These are phyloP conservation scores for Oryza glaberrima DNA, from an alignment of 176 grass and related monocot genomes.

Conservation along the genomic window DNA sequence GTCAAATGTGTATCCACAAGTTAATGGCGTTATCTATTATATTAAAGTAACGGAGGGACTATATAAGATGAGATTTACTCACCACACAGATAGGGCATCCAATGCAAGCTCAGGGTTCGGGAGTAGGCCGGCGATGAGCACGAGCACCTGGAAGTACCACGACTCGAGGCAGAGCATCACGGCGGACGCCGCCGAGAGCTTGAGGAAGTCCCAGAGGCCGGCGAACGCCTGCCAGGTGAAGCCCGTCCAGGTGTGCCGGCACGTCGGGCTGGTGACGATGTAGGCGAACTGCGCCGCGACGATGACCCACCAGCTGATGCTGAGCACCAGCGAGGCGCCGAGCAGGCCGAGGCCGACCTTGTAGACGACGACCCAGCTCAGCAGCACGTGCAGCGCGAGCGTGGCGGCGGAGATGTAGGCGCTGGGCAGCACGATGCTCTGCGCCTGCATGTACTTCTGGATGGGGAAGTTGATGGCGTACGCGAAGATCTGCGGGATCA, in stretches of 20 bases:
- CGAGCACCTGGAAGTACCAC: constrained; percentile 72
- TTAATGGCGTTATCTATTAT: too few species aligned
- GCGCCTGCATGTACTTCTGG: constrained; percentile 75
- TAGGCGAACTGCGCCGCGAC: constrained; percentile 51
- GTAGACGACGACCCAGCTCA: constrained; percentile 61
- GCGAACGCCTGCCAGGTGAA: constrained; percentile 51
- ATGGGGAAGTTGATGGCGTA: constrained; percentile 74
- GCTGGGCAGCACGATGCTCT: constrained; percentile 71
- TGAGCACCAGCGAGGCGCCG: constrained; percentile 60
- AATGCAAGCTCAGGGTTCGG: constrained; percentile 64
- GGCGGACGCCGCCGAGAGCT: constrained; percentile 48
- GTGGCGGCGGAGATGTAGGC: constrained; percentile 63
- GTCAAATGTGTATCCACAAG: too few species aligned
- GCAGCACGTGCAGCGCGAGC: constrained; percentile 48
- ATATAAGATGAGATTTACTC: not conserved
- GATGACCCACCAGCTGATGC: constrained; percentile 52
- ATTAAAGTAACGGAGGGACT: too few species aligned
- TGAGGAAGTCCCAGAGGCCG: constrained; percentile 45
- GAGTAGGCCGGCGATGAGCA: constrained; percentile 70
- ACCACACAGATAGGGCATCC: constrained; percentile 66
- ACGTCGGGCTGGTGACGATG: constrained; percentile 37
- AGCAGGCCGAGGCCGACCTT: constrained; percentile 49
- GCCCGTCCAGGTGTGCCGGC: constrained; percentile 46
- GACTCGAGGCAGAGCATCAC: constrained; percentile 70
- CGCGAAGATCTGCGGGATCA: constrained; percentile 72